A percentile compares a stretch with the other conserved stretches of the same genome.
These are phyloP conservation scores for Pseudogymnoascus sp. DNA, from an alignment of 2,329 filamentous ascomycete species.

Conservation along the genomic window DNA sequence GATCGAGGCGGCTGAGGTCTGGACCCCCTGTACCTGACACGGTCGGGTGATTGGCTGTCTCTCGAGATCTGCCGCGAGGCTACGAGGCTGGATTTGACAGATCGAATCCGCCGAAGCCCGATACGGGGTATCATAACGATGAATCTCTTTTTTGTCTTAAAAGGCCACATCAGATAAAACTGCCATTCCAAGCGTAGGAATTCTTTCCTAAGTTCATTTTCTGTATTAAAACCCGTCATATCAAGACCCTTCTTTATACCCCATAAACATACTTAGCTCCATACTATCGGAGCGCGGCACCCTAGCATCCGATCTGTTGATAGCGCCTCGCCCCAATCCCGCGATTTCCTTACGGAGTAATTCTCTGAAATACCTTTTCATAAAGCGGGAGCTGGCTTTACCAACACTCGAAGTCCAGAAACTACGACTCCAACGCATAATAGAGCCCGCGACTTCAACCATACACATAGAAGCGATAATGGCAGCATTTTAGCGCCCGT, in stretches of 20 bases:
- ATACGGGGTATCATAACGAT: neutral
- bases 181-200: neutral
- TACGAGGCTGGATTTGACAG: neutral
- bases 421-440: neutral
- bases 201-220: neutral
- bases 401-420: neutral
- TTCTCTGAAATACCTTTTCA: conserved; percentile 1
- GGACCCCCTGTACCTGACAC: neutral
- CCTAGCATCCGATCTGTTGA: conserved; percentile 1
- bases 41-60: neutral
- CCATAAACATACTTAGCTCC: neutral
- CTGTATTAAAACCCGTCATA: neutral
- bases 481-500: conserved; percentile 2
- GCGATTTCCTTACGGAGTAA: conserved; percentile 6
- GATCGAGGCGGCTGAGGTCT: neutral
- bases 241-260: neutral
- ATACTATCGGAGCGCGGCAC: neutral
- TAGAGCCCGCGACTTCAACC: neutral
- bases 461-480: neutral
- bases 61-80: neutral
- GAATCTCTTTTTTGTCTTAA: neutral
- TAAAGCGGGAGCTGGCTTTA: neutral
- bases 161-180: neutral
- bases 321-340: neutral
- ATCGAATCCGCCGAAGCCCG: neutral